Evolutionary conservation across 768 basidiomycete genomes (phyloP), one percentile per base, ranked within the genome.

Genomic region (Termitomyces sp.): DNA sequence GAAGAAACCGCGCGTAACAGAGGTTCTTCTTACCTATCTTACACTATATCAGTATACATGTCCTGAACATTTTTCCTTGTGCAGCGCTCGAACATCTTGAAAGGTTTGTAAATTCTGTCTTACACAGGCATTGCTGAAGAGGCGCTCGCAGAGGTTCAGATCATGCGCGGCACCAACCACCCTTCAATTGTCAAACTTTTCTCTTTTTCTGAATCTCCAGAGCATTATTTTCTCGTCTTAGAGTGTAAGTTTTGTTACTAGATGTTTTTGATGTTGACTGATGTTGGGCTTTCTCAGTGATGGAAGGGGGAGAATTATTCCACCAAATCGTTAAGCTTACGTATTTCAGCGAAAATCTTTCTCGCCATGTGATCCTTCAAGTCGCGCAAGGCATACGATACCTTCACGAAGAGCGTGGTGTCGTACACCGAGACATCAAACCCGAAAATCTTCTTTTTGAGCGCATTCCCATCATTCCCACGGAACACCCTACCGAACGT

Each of bases 321-420:
- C 95, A 98, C 70, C 95, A 97, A 71, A 98, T 98, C 69, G 97
- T 99, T 74, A 98, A 97, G 71, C 83, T 98, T 61, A 99, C 97
- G 3, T 99, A 98, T 74, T 99, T 99, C 72, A 93, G 91, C 72
- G 97, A 99, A 74, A 92, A 90, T 58, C 87, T 99, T n/a, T 83
- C 97, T 5, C 88, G 95, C 12, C 97, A 98, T 70, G 95, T 98
- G 67, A 98, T 99, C 65, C 77, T 97, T 0, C 97, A 99, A 74
- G 95, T 97, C 27, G 93, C 93, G 0, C 82, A 93, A 16, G 97
- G 92, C 20, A 98, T 99, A 49, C 85, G 91, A 27, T 93, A 98
- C 73, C 81, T 99, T 8, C 97, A 99, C 70, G 95, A 98, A 71
- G 97, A 98, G 71, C 88, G 93, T 20, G 97, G 97, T 11, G 95